phyloP scores from a whole-genome alignment of 2,329 filamentous ascomycete species.

The Laburnicola sp. region DNA sequence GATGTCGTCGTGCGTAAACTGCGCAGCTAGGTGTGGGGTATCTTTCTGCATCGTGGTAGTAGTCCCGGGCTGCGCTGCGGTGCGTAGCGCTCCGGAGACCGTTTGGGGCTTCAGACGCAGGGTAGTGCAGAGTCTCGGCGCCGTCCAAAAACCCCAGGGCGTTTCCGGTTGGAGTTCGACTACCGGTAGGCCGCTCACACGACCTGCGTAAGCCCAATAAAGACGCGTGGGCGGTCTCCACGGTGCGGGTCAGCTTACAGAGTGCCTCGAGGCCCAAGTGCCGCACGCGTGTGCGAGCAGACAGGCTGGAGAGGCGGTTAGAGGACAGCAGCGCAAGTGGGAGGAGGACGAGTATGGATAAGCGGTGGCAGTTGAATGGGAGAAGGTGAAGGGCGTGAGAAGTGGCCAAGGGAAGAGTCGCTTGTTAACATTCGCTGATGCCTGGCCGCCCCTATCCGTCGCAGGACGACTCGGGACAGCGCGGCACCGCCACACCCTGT shows the following conservation, averaged over 20 bases:
- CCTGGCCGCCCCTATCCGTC: neutral
- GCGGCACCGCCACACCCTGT: slow-evolving; percentile 2
- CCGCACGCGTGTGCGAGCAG: neutral
- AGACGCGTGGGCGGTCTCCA: neutral
- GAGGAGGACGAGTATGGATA: neutral
- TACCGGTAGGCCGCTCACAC: neutral
- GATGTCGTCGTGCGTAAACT: slow-evolving; percentile 1
- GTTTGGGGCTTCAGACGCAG: slow-evolving; percentile 2
- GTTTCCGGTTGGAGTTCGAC: neutral
- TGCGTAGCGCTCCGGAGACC: slow-evolving; percentile 3
- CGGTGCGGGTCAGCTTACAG: slow-evolving; percentile 5
- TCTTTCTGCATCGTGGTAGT: slow-evolving; percentile 4
- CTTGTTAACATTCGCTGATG: slow-evolving; percentile 2
- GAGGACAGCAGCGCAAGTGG: slow-evolving; percentile 1
- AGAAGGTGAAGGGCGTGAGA: neutral
- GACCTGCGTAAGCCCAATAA: neutral
- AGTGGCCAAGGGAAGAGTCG: neutral
- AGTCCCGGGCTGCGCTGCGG: neutral
- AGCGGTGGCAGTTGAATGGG: neutral
- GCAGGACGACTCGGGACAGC: neutral
- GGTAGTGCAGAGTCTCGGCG: slow-evolving; percentile 4
- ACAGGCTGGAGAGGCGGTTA: neutral
- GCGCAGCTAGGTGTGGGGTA: slow-evolving; percentile 1
- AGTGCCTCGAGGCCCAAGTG: too few species aligned
- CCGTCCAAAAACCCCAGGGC: neutral